phyloP scores from a whole-genome alignment of 257 asterid species.

The Solanum piurae region DNA sequence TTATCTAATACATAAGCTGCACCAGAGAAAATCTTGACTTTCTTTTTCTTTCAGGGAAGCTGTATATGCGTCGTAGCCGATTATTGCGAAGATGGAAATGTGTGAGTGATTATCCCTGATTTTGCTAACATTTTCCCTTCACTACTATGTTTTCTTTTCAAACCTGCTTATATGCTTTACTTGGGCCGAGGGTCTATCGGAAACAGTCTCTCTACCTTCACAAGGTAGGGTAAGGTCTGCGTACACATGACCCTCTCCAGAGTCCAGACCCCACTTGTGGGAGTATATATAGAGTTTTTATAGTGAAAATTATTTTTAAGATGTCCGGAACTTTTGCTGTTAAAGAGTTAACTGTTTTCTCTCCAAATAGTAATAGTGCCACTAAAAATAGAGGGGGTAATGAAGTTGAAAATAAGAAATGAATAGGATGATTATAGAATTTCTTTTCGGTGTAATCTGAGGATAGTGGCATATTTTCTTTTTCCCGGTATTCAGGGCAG shows the following conservation, averaged over 20 bases:
- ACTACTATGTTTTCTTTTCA: background rate
- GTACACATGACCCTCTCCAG: background rate
- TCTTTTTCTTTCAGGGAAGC: conserved; percentile 43
- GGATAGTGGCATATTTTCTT: background rate
- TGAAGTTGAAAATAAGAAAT: background rate
- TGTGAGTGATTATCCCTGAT: conserved; percentile 37
- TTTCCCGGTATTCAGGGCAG: conserved; percentile 38
- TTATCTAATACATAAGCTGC: background rate
- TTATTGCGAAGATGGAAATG: conserved; percentile 77
- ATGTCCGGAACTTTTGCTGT: background rate
- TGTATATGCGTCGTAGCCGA: conserved; percentile 60
- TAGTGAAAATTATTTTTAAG: background rate
- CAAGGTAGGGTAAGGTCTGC: background rate
- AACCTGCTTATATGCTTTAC: background rate
- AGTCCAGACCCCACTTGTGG: background rate
- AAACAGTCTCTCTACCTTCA: background rate
- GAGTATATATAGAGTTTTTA: background rate
- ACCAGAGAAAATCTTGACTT: background rate
- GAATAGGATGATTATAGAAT: background rate
- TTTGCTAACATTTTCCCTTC: background rate
- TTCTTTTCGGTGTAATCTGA: background rate
- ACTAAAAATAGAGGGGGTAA: background rate
- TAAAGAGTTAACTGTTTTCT: background rate
- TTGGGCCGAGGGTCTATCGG: background rate
- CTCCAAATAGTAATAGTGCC: background rate